Percentiles rank a stretch among this genome's conserved stretches.
Evolutionary conservation across 1,284 basidiomycete genomes (phyloP).

Genomic region (Uromyces viciae-fabae): DNA sequence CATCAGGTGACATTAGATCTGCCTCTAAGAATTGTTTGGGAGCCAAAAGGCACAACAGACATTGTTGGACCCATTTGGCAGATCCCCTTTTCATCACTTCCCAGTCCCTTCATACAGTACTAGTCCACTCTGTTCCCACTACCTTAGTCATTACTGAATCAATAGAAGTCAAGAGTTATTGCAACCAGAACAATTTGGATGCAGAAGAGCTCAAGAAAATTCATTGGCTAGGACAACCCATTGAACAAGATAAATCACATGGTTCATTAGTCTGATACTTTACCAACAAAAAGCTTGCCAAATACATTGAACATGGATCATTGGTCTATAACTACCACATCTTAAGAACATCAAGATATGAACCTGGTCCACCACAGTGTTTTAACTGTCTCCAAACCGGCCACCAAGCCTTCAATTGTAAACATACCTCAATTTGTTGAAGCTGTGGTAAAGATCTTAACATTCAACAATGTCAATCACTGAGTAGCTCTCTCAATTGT

Average conservation of each 20-base stretch:
- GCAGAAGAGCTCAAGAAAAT: background rate
- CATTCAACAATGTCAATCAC: background rate
- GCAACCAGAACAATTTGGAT: conserved; percentile 12
- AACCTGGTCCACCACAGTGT: background rate
- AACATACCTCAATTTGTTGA: background rate
- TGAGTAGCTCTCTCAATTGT: too few relatives aligned
- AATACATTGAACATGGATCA: background rate
- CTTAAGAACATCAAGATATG: background rate
- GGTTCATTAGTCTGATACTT: background rate
- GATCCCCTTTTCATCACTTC: too few relatives aligned
- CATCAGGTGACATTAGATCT: too few relatives aligned
- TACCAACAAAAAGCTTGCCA: background rate
- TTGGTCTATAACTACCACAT: background rate
- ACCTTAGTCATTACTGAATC: too few relatives aligned
- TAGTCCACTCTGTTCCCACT: too few relatives aligned
- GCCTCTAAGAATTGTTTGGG: too few relatives aligned
- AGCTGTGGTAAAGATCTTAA: background rate
- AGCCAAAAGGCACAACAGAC: too few relatives aligned
- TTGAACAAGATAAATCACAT: background rate
- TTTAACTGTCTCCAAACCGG: background rate
- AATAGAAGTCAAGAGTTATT: too few relatives aligned
- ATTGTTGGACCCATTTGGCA: too few relatives aligned
- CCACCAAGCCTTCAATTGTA: background rate
- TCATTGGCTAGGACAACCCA: background rate
- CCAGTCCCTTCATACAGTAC: too few relatives aligned